These are phyloP conservation scores for Alternaria novae-zelandiae DNA, from an alignment of 2,329 filamentous ascomycete genomes.

Conservation along the genomic window DNA sequence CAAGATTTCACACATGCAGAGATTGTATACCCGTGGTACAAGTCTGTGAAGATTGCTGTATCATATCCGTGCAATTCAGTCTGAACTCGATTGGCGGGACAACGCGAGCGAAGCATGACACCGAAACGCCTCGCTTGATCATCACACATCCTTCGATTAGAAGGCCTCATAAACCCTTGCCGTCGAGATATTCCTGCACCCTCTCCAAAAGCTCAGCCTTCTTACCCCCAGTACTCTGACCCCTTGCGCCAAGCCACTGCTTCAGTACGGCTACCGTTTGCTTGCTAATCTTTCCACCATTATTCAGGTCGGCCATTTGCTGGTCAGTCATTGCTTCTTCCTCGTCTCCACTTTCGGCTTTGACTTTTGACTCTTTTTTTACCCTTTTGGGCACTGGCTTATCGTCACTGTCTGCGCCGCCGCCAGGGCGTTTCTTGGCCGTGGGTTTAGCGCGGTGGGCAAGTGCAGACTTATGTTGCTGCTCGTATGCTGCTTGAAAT, in stretches of 20 bases:
- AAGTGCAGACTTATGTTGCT: conserved; percentile 48
- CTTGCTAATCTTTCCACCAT: conserved; percentile 54
- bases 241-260: conserved; percentile 35
- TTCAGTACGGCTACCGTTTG: conserved; percentile 46
- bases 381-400: conserved; percentile 31
- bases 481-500: conserved; percentile 65
- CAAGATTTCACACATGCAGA: neutral
- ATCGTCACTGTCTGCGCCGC: conserved; percentile 12
- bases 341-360: conserved; percentile 23
- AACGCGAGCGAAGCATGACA: neutral
- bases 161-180: neutral
- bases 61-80: neutral
- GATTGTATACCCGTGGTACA: neutral
- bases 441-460: conserved; percentile 50
- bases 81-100: neutral
- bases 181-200: neutral
- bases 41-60: neutral
- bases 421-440: conserved; percentile 52
- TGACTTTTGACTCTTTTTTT: conserved; percentile 36
- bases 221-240: conserved; percentile 36
- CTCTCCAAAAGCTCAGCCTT: conserved; percentile 26
- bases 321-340: conserved; percentile 49
- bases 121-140: neutral
- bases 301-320: conserved; percentile 53
- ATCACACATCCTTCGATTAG: neutral